Evolutionary conservation across 1,139 yeast species (phyloP).

Genomic region (Petasospora rhodanensis): DNA sequence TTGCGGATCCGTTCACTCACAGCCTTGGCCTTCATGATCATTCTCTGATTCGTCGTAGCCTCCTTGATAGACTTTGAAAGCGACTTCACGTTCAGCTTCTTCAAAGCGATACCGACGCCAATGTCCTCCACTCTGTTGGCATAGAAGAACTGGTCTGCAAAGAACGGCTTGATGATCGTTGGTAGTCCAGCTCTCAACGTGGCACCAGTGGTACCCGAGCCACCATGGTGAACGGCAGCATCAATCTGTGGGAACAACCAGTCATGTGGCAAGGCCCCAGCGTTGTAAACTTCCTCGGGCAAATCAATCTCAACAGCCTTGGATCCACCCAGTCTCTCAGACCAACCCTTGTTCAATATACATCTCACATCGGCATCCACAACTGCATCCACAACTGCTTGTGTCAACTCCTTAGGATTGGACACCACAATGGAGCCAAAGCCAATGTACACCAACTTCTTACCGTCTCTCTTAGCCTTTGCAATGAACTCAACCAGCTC

Average conservation of each 20-base stretch:
- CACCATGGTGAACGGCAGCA: slow-evolving; percentile 97
- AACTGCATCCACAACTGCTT: slow-evolving; percentile 77
- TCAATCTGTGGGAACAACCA: slow-evolving; percentile 89
- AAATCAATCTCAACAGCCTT: slow-evolving; percentile 47
- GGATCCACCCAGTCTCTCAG: slow-evolving; percentile 54
- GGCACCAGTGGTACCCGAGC: slow-evolving; percentile 97
- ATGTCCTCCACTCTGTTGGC: slow-evolving; percentile 83
- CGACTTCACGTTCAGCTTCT: slow-evolving; percentile 59
- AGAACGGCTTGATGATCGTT: slow-evolving; percentile 87
- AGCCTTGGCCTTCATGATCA: slow-evolving; percentile 58
- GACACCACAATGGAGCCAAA: slow-evolving; percentile 93
- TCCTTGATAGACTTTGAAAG: slow-evolving; percentile 64
- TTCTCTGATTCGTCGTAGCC: slow-evolving; percentile 62
- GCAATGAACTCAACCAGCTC: slow-evolving; percentile 57
- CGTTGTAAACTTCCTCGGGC: slow-evolving; percentile 65
- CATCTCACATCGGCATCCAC: slow-evolving; percentile 76
- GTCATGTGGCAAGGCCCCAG: slow-evolving; percentile 83
- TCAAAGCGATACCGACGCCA: slow-evolving; percentile 78
- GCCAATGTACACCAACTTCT: slow-evolving; percentile 84
- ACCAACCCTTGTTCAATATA: slow-evolving; percentile 92
- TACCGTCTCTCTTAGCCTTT: slow-evolving; percentile 54
- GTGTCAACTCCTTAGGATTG: slow-evolving; percentile 72
- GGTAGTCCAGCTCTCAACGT: slow-evolving; percentile 82
- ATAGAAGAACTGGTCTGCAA: slow-evolving; percentile 94
- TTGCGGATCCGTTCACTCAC: slow-evolving; percentile 57